Base-by-base conservation (phyloP, 495 filamentous ascomycete genomes). In the Amniculicola lignicola region DNA sequence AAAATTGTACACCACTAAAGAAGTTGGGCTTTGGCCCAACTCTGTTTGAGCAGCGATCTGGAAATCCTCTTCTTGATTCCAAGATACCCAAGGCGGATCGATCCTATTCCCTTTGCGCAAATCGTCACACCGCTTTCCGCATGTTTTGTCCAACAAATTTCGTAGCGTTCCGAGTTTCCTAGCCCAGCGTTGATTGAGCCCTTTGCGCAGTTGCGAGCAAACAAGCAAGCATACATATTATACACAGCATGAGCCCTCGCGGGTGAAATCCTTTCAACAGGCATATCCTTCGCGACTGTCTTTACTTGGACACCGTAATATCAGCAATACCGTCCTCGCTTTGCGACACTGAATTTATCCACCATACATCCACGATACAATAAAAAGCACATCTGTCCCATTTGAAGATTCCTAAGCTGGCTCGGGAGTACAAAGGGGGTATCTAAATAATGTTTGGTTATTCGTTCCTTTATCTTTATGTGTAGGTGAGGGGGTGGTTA, bases 231-330 rank as follows among this genome's bases (percentile, higher is more conserved):
- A 48, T 44, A 48, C 55, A 59, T 59, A 23, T 36, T 48, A 46
- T 51, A 51, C 38, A 43, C 38, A 28, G 48, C 55, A 56, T 52
- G 52, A 40, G 35, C 55, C 55, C 40, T 59, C 55, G 52, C 40
- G 39, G 55, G 55, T 56, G 36, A 37, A 25, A n/a, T 24, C 25
- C 43, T 6, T n/a, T 29, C 18, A 35, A 35, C 21, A 2, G 19
- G 23, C 25, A 22, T 53, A 19, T 16, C 37, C 25, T 59, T 59
- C 55, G 19, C 27, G 35, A 22, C 53, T 23, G 35, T 55, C 52
- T 47, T 41, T 55, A 48, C 52, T 24, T n/a, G n/a, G n/a, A n/a
- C n/a, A n/a, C 38, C 10, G 16, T 41, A 10, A 41, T 11, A 6
- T 18, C 38, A 41, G 6, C 16, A 9, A 9, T 6, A 6, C 38